Base-by-base conservation (phyloP, 495 filamentous ascomycete species). In the Podospora anserina region DNA sequence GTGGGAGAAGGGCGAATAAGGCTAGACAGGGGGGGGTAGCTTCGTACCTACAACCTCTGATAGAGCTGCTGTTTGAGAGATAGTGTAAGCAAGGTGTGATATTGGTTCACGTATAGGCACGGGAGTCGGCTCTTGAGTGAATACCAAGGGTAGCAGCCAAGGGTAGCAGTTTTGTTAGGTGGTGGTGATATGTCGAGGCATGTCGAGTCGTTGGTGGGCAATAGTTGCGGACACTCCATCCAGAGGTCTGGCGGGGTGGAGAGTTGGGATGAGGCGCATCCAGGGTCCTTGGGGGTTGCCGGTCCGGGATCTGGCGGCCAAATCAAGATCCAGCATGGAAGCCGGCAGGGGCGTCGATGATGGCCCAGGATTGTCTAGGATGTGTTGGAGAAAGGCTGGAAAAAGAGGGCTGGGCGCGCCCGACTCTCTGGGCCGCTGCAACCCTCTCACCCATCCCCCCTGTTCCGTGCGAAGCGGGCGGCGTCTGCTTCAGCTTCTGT, bases 261-360 rank as follows among this genome's bases (percentile, higher is more conserved):
- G 55, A 58, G 23, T 58, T 58, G n/a, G 39, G n/a, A 58, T 58
- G 55, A 58, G 55, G 55, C 18, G 55, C 55, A 58, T 58, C 13
- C 23, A 26, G 55, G 55, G 55, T 58, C 23, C 55, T 58, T 19
- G 55, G 55, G 68, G 59, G 39, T 68, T 57, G 32, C 61, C 20
- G 64, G 63, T 58, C 59, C 59, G 61, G 72, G 65, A 74, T 68
- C 68, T 74, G 68, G 69, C 64, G 61, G 61, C 70, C 69, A 49
- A 72, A 70, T 74, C 72, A 72, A 70, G 70, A 74, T 72, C 66
- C 66, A 67, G 70, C 64, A 66, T 56, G 54, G 65, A 20, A 30
- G 64, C 68, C 68, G 68, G 68, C 68, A 70, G 60, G 68, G 65
- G 44, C 68, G 68, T 70, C 68, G 27, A 66, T 9, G 23, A 65